Base-by-base conservation (phyloP, 1,139 yeast species). In the Taphrina pruni region DNA sequence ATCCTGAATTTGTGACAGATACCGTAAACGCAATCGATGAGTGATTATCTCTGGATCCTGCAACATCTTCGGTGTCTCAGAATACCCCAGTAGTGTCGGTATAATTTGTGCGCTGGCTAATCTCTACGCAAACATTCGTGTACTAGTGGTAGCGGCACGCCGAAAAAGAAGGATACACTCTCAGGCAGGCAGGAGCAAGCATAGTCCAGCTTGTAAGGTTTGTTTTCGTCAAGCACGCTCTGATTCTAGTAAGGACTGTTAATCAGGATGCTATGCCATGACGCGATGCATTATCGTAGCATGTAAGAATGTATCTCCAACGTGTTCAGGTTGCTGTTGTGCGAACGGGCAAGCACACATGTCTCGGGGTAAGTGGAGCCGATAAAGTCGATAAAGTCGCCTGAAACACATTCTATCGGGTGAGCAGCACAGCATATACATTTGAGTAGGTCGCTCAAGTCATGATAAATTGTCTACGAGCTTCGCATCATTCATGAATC, bases 1-100 rank as follows among this genome's bases (percentile, higher is more conserved):
- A 60, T 73, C 74, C 32, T 68, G 72, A 26, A 69, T 60, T 61
- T 69, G 70, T 38, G 69, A 64, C 12, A 70, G 73, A 54, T 72
- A 73, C n/a, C 66, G 26, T 39, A 50, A 48, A 26, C 74, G 72
- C 36, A 73, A 66, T 41, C 62, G 58, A 60, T 71, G 71, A 51
- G 72, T 60, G 12, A 71, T 58, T 32, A 71, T 43, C 14, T 64
- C 67, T 20, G 67, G 61, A 66, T 65, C 69, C 52, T 64, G 67
- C 39, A 64, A 51, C 67, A 64, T 64, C 20, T 35, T 9, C 39
- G 26, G 43, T 39, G 32, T 26, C 32, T 4, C 32, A 26, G 32
- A 26, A 1, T 26, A 26, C 4, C 4, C 32, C 32, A 26, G 32
- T 26, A 26, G 32, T 26, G 32, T 26, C 4, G 32, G 4, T 26